A percentile compares a stretch with the other conserved stretches of the same genome.
Evolutionary conservation across 2,329 filamentous ascomycete genomes (phyloP).

Genomic region (Sporothrix brasiliensis): DNA sequence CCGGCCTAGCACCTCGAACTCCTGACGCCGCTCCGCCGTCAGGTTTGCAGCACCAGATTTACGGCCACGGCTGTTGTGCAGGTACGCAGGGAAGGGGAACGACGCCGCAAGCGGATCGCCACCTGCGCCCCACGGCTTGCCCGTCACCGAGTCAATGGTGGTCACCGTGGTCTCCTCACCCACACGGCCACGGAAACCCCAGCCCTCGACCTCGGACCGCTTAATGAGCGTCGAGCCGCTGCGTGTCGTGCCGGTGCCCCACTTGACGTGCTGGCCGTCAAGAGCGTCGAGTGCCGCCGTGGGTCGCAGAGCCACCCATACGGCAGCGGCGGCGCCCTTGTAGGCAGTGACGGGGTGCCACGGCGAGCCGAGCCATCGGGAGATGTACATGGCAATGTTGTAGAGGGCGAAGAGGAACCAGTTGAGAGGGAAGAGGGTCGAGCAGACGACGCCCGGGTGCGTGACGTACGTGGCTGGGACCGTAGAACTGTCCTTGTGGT

Average conservation of each 20-base stretch:
- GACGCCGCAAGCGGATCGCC: slow-evolving; percentile 44
- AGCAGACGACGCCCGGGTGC: slow-evolving; percentile 86
- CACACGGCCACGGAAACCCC: slow-evolving; percentile 71
- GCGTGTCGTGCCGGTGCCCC: slow-evolving; percentile 74
- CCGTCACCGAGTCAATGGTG: slow-evolving; percentile 2
- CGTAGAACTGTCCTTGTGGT: slow-evolving; percentile 37
- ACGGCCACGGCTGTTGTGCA: slow-evolving; percentile 59
- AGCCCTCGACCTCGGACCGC: slow-evolving; percentile 82
- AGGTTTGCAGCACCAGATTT: slow-evolving; percentile 60
- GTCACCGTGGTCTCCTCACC: slow-evolving; percentile 51
- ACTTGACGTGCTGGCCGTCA: slow-evolving; percentile 67
- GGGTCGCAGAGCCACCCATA: slow-evolving; percentile 74
- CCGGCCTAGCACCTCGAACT: slow-evolving; percentile 65
- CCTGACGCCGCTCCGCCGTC: slow-evolving; percentile 61
- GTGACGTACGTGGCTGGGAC: slow-evolving; percentile 68
- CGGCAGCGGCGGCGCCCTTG: slow-evolving; percentile 72
- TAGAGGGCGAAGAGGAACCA: slow-evolving; percentile 71
- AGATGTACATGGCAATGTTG: slow-evolving; percentile 67
- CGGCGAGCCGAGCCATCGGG: slow-evolving; percentile 77
- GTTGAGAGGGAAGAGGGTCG: slow-evolving; percentile 75
- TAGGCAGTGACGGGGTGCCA: slow-evolving; percentile 85
- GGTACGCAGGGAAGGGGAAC: slow-evolving; percentile 32
- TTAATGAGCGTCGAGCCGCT: slow-evolving; percentile 63
- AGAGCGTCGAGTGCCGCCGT: slow-evolving; percentile 63
- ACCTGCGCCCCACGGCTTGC: slow-evolving; percentile 46